phyloP scores from a whole-genome alignment of 2,329 filamentous ascomycete genomes.

The Clarireedia hainanense region DNA sequence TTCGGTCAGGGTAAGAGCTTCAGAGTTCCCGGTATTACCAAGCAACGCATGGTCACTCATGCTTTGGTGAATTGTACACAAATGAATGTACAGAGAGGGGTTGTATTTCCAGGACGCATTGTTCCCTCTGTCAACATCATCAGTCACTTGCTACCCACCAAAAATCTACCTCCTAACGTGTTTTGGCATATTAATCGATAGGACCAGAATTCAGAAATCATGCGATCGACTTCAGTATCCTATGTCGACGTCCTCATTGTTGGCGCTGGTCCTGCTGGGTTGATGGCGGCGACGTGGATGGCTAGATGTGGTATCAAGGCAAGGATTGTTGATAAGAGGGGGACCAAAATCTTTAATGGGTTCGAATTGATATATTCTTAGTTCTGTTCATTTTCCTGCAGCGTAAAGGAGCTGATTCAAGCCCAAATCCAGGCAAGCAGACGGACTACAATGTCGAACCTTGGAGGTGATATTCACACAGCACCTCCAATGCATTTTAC shows the following conservation, averaged over 20 bases:
- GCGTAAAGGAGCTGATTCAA: no score
- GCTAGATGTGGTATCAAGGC: constrained; percentile 39
- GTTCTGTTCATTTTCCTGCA: no score
- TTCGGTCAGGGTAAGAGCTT: no score
- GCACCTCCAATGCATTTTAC: constrained; percentile 42
- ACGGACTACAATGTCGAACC: constrained; percentile 52
- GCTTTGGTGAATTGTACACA: no score
- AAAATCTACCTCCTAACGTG: no score
- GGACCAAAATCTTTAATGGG: constrained; percentile 27
- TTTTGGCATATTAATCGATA: neutral
- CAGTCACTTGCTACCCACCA: no score
- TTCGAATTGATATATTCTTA: neutral
- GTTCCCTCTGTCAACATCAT: no score
- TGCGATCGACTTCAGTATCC: neutral
- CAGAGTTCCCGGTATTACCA: no score
- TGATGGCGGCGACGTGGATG: constrained; percentile 44
- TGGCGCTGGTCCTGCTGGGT: constrained; percentile 41
- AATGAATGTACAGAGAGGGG: no score
- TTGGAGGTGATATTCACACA: constrained; percentile 45
- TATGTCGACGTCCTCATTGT: constrained; percentile 40
- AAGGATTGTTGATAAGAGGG: constrained; percentile 40
- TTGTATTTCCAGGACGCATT: no score
- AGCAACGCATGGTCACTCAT: no score
- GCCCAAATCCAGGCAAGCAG: constrained; percentile 44
- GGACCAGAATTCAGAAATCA: neutral